Percentiles rank a stretch among this genome's conserved stretches.
These are phyloP conservation scores for Naumovozyma baii DNA, from an alignment of 805 yeast species.

Conservation along the genomic window DNA sequence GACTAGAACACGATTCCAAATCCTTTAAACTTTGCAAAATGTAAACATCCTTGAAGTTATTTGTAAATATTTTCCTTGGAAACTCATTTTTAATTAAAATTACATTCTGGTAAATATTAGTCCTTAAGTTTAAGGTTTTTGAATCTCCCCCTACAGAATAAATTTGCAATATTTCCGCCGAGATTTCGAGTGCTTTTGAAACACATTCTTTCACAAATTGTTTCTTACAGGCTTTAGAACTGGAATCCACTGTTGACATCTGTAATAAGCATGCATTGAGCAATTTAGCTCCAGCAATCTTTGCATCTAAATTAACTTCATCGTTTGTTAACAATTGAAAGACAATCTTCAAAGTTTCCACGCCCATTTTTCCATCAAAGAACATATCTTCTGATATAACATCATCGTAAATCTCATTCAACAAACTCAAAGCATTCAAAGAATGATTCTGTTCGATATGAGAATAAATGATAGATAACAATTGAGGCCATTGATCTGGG, in stretches of 20 bases:
- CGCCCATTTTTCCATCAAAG: slow-evolving; percentile 64
- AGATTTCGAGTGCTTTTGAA: slow-evolving; percentile 10
- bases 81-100: slow-evolving; percentile 17
- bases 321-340: slow-evolving; percentile 30
- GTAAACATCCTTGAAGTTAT: slow-evolving; percentile 4
- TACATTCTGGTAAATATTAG: slow-evolving; percentile 18
- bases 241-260: slow-evolving; percentile 31
- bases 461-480: slow-evolving; percentile 42
- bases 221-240: slow-evolving; percentile 12
- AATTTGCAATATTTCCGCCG: slow-evolving; percentile 7
- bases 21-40: slow-evolving; percentile 10
- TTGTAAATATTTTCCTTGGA: slow-evolving; percentile 15
- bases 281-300: slow-evolving; percentile 40
- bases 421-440: slow-evolving; percentile 47
- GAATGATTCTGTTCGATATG: slow-evolving; percentile 28
- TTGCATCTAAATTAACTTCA: slow-evolving; percentile 31
- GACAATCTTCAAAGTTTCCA: slow-evolving; percentile 43
- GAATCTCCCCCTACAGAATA: slow-evolving; percentile 2
- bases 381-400: slow-evolving; percentile 79
- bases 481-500: slow-evolving; percentile 92
- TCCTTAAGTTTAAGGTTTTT: slow-evolving; percentile 5
- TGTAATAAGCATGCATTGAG: slow-evolving; percentile 46
- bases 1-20: slow-evolving; percentile 8
- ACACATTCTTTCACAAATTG: slow-evolving; percentile 12
- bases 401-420: slow-evolving; percentile 77